Conservation (phyloP, 2,329 filamentous ascomycete species). For the Sporothrix dimorphospora region DNA sequence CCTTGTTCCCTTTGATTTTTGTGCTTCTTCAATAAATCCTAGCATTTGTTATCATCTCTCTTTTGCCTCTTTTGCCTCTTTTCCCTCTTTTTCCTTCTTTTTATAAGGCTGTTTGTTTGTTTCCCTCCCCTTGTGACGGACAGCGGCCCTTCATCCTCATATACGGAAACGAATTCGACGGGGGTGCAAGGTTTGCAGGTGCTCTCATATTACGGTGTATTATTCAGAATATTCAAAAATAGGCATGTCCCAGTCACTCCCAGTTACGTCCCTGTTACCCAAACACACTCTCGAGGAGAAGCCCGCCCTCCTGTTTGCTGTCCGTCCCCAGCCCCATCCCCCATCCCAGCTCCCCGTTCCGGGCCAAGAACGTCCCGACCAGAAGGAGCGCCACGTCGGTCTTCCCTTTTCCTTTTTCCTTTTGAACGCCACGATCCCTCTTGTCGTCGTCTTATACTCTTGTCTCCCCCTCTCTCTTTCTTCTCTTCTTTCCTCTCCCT, state of each 20-base stretch:
- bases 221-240: conserved; percentile 7
- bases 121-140: no score
- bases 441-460: not conserved
- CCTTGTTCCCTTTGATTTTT: no score
- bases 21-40: no score
- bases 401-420: not conserved
- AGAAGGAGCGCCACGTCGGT: not conserved
- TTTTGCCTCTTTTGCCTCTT: no score
- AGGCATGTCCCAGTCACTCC: not conserved
- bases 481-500: not conserved
- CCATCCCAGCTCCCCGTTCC: not conserved
- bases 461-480: not conserved
- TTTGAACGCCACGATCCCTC: not conserved
- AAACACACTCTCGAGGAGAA: not conserved
- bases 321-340: not conserved
- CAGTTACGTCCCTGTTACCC: not conserved
- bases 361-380: conserved; percentile 6
- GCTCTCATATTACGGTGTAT: not conserved
- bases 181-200: not conserved
- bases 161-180: no score
- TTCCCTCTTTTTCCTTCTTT: no score
- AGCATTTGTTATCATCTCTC: no score
- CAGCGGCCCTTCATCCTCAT: no score
- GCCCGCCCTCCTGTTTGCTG: not conserved
- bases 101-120: no score